Evolutionary conservation across 345 rosid genomes (phyloP).

Genomic region (Populus euphratica): DNA sequence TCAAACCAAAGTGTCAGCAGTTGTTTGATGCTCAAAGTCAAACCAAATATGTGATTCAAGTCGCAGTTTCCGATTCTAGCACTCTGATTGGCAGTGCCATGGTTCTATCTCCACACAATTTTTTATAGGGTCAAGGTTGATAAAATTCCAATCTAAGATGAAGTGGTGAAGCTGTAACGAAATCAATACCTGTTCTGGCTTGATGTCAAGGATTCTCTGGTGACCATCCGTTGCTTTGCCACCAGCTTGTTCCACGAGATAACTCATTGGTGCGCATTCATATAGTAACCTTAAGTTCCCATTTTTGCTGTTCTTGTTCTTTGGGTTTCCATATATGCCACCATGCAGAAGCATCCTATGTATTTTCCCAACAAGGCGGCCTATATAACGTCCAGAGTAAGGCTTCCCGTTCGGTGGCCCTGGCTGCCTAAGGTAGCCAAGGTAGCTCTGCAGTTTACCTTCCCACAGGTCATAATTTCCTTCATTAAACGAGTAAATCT

Average conservation of each 20-base stretch:
- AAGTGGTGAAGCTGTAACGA: background rate
- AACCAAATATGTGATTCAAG: no score
- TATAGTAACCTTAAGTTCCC: constrained; percentile 38
- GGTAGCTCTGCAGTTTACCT: constrained; percentile 34
- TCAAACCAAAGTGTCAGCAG: background rate
- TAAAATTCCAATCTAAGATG: background rate
- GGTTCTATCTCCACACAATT: no score
- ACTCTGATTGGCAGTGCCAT: no score
- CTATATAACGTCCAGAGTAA: constrained; percentile 34
- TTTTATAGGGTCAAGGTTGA: background rate
- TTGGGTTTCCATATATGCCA: constrained; percentile 38
- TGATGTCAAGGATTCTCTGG: constrained; percentile 40
- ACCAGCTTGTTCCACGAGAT: constrained; percentile 38
- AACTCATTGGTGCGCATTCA: constrained; percentile 43
- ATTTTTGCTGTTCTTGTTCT: constrained; percentile 27
- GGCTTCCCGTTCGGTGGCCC: constrained; percentile 30
- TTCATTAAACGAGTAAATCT: constrained; percentile 35
- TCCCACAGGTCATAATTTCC: constrained; percentile 38
- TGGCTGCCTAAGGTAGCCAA: constrained; percentile 27
- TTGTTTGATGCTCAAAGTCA: background rate
- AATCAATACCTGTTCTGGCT: constrained; percentile 33
- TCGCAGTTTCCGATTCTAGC: no score
- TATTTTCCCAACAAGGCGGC: constrained; percentile 38
- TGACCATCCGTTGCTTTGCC: constrained; percentile 38
- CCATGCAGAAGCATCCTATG: constrained; percentile 37